phyloP scores from a whole-genome alignment of 2,329 filamentous ascomycete genomes.

The Xylaria polymorpha region DNA sequence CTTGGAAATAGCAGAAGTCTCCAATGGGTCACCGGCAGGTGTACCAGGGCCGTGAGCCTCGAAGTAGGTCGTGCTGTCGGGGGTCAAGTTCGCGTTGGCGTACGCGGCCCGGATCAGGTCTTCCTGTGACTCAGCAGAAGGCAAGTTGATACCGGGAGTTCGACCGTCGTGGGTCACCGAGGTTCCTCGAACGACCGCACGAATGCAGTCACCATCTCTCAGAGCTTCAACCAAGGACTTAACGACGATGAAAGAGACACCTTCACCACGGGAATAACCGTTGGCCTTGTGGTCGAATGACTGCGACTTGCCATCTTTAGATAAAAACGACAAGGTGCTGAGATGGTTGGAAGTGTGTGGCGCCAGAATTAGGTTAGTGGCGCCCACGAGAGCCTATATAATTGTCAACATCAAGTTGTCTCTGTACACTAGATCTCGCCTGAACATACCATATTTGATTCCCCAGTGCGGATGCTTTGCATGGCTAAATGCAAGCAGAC shows the following conservation, averaged over 20 bases:
- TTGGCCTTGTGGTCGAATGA: slow-evolving; percentile 48
- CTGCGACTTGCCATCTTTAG: slow-evolving; percentile 46
- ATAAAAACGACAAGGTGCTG: slow-evolving; percentile 46
- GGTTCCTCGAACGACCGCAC: slow-evolving; percentile 54
- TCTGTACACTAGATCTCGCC: not conserved
- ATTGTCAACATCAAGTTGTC: slow-evolving; percentile 24
- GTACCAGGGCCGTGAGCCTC: slow-evolving; percentile 56
- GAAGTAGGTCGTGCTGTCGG: slow-evolving; percentile 50
- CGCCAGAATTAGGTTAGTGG: slow-evolving; percentile 47
- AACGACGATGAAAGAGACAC: slow-evolving; percentile 58
- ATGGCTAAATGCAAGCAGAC: slow-evolving; percentile 55
- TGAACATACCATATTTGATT: slow-evolving; percentile 46
- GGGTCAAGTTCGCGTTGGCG: slow-evolving; percentile 46
- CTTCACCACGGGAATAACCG: slow-evolving; percentile 60
- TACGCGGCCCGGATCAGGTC: slow-evolving; percentile 53
- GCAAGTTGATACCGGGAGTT: slow-evolving; percentile 54
- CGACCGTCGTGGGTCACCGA: slow-evolving; percentile 59
- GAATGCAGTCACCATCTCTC: slow-evolving; percentile 57
- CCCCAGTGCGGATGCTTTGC: slow-evolving; percentile 52
- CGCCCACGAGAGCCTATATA: slow-evolving; percentile 45
- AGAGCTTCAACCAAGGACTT: slow-evolving; percentile 61
- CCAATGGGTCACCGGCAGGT: slow-evolving; percentile 55
- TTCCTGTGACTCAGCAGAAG: slow-evolving; percentile 52
- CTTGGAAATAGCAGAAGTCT: slow-evolving; percentile 52
- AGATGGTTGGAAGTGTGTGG: slow-evolving; percentile 49